Evolutionary conservation across 805 yeast genomes (phyloP).

Genomic region (fission yeast (Schizosaccharomyces pombe)): DNA sequence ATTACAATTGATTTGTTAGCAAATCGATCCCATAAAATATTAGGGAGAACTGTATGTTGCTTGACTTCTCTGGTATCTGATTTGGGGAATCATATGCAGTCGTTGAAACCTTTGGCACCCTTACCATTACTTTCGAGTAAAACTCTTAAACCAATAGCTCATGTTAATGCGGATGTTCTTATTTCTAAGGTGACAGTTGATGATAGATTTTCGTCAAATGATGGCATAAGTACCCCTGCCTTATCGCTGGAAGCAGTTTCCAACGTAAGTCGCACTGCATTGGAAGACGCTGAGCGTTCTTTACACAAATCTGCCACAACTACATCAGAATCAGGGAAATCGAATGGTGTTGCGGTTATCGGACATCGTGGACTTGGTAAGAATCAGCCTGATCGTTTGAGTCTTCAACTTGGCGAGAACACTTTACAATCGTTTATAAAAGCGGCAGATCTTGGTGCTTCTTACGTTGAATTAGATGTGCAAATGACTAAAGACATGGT

Average conservation of each 20-base stretch:
- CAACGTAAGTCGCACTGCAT: background rate
- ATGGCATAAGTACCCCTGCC: background rate
- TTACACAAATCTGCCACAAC: background rate
- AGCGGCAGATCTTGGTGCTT: slow-evolving; percentile 88
- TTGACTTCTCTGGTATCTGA: background rate
- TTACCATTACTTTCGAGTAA: background rate
- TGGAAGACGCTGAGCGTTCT: background rate
- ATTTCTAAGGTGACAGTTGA: background rate
- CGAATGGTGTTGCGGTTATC: slow-evolving; percentile 56
- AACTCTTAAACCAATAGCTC: background rate
- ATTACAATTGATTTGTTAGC: background rate
- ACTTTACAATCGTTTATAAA: slow-evolving; percentile 87
- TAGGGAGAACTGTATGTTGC: background rate
- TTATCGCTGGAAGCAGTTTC: background rate
- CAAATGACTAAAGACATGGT: slow-evolving; percentile 76
- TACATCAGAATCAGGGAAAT: background rate
- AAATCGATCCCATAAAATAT: background rate
- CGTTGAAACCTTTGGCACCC: background rate
- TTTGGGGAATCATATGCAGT: background rate
- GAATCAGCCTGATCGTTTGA: slow-evolving; percentile 43
- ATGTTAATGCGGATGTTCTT: background rate
- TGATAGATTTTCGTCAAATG: background rate
- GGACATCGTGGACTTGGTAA: slow-evolving; percentile 93
- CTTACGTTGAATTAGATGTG: slow-evolving; percentile 90
- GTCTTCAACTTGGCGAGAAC: slow-evolving; percentile 83